phyloP scores from a whole-genome alignment of 805 yeast genomes.

The Nakazawaea pomicola region DNA sequence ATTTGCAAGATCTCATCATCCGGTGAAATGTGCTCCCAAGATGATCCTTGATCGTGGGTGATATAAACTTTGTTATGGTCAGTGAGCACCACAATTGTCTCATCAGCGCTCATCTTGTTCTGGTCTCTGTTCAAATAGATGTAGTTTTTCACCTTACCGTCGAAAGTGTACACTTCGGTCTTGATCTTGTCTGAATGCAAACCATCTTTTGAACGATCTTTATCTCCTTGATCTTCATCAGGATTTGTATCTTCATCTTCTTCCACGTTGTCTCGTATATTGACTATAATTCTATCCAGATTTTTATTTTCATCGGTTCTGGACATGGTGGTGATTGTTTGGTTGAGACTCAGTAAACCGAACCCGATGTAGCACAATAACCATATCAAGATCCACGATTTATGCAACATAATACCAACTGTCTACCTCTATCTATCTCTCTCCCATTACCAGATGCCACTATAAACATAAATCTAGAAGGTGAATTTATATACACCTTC shows the following conservation, averaged over 20 bases:
- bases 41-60: constrained; percentile 65
- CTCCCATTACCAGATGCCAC: too few species aligned
- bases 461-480: too few species aligned
- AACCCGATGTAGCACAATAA: too few species aligned
- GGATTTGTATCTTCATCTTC: constrained; percentile 10
- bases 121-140: constrained; percentile 53
- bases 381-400: too few species aligned
- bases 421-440: too few species aligned
- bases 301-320: too few species aligned
- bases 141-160: constrained; percentile 52
- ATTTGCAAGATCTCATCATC: constrained; percentile 44
- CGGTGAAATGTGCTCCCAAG: constrained; percentile 43
- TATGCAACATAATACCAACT: too few species aligned
- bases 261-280: constrained; percentile 5
- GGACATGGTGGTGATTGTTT: too few species aligned
- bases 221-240: constrained; percentile 29
- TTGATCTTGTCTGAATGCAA: constrained; percentile 34
- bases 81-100: constrained; percentile 61
- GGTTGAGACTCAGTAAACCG: too few species aligned
- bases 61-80: constrained; percentile 50
- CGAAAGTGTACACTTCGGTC: constrained; percentile 41
- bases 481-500: too few species aligned
- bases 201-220: constrained; percentile 29
- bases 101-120: constrained; percentile 40
- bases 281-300: background rate